Conservation (phyloP, 768 basidiomycete genomes). For the Mycena sanguinolenta region DNA sequence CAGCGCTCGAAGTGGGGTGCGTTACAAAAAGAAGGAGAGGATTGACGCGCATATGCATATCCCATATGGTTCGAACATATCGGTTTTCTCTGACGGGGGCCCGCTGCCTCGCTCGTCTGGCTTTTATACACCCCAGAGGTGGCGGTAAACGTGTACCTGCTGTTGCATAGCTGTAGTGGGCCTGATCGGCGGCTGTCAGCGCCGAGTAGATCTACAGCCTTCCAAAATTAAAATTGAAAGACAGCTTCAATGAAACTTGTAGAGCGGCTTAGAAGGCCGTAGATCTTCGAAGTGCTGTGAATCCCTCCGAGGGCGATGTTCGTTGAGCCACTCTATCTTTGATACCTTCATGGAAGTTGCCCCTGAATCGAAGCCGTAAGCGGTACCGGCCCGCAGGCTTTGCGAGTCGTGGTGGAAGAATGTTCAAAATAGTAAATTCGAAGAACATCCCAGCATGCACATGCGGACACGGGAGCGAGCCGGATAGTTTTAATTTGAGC, state of each 20-base stretch:
- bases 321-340: no score
- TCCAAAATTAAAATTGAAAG: background rate
- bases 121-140: background rate
- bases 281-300: background rate
- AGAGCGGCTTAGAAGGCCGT: background rate
- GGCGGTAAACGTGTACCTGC: background rate
- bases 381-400: no score
- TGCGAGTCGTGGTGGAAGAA: no score
- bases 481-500: no score
- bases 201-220: background rate
- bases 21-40: conserved; percentile 12
- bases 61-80: conserved; percentile 26
- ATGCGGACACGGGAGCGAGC: no score
- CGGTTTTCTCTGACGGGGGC: conserved; percentile 26
- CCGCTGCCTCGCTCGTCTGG: background rate
- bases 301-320: background rate
- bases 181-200: background rate
- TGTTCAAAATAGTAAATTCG: no score
- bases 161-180: no score
- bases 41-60: conserved; percentile 28
- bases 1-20: background rate
- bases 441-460: no score
- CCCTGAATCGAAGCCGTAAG: no score
- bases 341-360: no score
- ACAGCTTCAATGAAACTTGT: conserved; percentile 1